Evolutionary conservation across 2,329 filamentous ascomycete species (phyloP).

Genomic region (Zymoseptoria brevis): DNA sequence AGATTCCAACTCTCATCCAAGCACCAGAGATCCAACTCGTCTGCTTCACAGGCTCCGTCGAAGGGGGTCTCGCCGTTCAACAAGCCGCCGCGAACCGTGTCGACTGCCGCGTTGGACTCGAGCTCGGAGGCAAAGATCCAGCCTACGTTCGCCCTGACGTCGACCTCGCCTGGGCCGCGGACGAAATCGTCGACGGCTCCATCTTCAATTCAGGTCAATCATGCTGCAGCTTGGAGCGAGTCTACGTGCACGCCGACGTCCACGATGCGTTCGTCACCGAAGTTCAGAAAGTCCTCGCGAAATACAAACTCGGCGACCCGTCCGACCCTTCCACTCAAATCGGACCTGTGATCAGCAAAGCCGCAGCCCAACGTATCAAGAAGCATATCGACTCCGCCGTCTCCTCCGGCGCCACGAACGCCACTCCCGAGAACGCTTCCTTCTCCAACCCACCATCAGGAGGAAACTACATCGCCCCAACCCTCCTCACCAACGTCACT

Average conservation of each 20-base stretch:
- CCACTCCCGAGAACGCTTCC: conserved; percentile 71
- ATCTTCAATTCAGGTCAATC: conserved; percentile 98
- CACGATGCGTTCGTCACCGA: conserved; percentile 76
- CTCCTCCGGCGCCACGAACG: conserved; percentile 72
- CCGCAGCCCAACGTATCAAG: conserved; percentile 67
- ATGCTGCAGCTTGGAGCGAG: conserved; percentile 84
- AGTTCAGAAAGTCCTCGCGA: conserved; percentile 65
- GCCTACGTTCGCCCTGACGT: conserved; percentile 83
- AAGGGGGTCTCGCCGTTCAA: conserved; percentile 78
- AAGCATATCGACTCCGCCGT: conserved; percentile 76
- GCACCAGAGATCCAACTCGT: conserved; percentile 70
- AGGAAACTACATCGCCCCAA: conserved; percentile 85
- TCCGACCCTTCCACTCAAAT: conserved; percentile 70
- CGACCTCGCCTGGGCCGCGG: conserved; percentile 82
- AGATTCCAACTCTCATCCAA: conserved; percentile 71
- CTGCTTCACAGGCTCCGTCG: conserved; percentile 90
- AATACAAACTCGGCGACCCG: conserved; percentile 84
- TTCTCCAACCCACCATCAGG: conserved; percentile 65
- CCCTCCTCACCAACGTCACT: conserved; percentile 67
- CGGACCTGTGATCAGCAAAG: conserved; percentile 79
- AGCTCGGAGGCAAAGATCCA: conserved; percentile 91
- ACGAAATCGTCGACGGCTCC: conserved; percentile 91
- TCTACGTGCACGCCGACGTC: conserved; percentile 81
- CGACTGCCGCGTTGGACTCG: conserved; percentile 70
- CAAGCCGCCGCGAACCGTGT: conserved; percentile 75